phyloP scores from a whole-genome alignment of 192 early-diverging fungal genomes.

The Backusella westeae region DNA sequence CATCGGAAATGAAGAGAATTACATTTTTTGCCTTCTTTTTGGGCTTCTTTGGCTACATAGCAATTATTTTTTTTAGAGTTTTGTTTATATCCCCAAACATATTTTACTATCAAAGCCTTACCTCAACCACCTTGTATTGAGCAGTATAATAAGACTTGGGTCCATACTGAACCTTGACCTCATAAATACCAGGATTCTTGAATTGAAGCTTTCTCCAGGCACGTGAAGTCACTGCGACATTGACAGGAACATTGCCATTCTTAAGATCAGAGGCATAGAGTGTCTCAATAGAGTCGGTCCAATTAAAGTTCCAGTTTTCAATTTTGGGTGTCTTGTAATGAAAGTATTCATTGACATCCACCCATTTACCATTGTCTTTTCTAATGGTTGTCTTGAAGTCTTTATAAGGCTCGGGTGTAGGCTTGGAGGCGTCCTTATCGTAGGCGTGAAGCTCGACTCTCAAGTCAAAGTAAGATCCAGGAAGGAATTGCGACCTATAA shows the following conservation, averaged over 20 bases:
- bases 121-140: slow-evolving; percentile 44
- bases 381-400: slow-evolving; percentile 49
- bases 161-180: slow-evolving; percentile 45
- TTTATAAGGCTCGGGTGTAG: slow-evolving; percentile 30
- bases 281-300: slow-evolving; percentile 42
- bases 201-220: slow-evolving; percentile 46
- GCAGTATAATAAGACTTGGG: slow-evolving; percentile 45
- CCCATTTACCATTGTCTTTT: slow-evolving; percentile 33
- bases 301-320: slow-evolving; percentile 53
- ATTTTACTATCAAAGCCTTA: not conserved
- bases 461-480: slow-evolving; percentile 58
- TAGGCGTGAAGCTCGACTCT: slow-evolving; percentile 58
- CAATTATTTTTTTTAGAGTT: not conserved
- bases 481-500: slow-evolving; percentile 52
- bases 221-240: slow-evolving; percentile 47
- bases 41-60: slow-evolving; percentile 11
- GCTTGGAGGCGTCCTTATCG: slow-evolving; percentile 39
- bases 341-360: slow-evolving; percentile 43
- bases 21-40: slow-evolving; percentile 63
- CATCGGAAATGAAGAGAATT: slow-evolving; percentile 64
- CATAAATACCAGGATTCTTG: slow-evolving; percentile 47
- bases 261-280: slow-evolving; percentile 36
- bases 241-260: slow-evolving; percentile 36
- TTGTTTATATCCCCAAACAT: not conserved
- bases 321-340: slow-evolving; percentile 25